These are phyloP conservation scores for Aquilaria malaccensis DNA, from an alignment of 345 rosid species.

Conservation along the genomic window DNA sequence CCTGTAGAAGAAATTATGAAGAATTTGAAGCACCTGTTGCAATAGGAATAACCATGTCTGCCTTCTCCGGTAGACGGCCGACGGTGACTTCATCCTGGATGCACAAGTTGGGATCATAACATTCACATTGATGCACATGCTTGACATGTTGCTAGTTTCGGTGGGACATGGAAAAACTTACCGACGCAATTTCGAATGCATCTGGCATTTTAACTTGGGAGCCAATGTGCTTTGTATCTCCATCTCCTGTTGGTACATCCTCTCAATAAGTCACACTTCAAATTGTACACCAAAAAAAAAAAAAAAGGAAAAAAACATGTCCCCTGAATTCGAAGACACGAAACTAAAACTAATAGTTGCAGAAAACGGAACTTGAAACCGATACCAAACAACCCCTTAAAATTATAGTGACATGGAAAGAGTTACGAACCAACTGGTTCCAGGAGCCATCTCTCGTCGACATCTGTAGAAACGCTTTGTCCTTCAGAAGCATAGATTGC, in stretches of 20 bases:
- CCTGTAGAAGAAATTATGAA: neutral
- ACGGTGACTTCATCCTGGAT: constrained; percentile 57
- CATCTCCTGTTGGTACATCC: constrained; percentile 50
- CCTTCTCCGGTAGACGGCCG: constrained; percentile 74
- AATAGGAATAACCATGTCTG: constrained; percentile 86
- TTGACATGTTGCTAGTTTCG: too few relatives aligned
- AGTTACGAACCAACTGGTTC: constrained; percentile 61
- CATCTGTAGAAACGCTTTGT: constrained; percentile 24
- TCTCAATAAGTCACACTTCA: neutral
- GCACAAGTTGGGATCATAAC: neutral
- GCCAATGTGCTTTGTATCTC: constrained; percentile 79
- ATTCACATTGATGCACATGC: neutral
- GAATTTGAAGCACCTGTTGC: constrained; percentile 52
- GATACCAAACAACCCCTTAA: neutral
- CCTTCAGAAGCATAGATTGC: constrained; percentile 35
- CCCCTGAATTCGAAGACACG: neutral
- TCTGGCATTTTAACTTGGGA: constrained; percentile 64
- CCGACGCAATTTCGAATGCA: constrained; percentile 71
- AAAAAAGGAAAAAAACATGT: too few relatives aligned
- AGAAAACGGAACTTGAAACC: neutral
- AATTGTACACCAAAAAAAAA: too few relatives aligned
- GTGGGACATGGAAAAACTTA: constrained; percentile 22
- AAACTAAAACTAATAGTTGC: neutral
- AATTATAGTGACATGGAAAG: neutral
- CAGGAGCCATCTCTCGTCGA: constrained; percentile 67